Base-by-base conservation (phyloP, 208 protist species). In the Wallacemonas collosoma region DNA sequence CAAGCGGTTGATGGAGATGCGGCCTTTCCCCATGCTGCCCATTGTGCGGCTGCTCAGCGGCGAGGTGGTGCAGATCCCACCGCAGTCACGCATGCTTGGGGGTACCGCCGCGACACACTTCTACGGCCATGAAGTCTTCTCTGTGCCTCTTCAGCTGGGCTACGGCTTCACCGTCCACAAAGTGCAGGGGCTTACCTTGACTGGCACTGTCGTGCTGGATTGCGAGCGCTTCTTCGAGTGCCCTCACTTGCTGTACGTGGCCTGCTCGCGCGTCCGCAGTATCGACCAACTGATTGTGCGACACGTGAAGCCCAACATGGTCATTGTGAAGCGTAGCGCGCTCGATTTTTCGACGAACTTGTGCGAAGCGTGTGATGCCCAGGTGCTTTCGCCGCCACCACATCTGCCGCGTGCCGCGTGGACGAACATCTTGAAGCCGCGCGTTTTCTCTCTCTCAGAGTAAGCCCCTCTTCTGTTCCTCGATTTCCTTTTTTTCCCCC, bases 81-180 rank as follows among this genome's bases (percentile, higher is more conserved):
- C 89, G 1, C 58, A 93, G 35, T 71, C 82, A 15, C 50, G 86
- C 15, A 65, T 79, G 47, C 48, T 93, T 12, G 93, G 91, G 9
- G 93, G 93, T 44, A 90, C 81, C 2, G 79, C 85, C 53, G 67
- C 78, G 48, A 94, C 85, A 11, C 91, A 87, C 73, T 97, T 86
- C 79, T 97, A 95, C 81, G 85, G 82, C 14, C 88, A 94, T 58
- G 91, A 93, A 43, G 81, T 96, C 12, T 81, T 83, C 72, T 68
- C 80, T 11, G 63, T 97, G 36, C 93, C 93, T 36, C 68, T 97
- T 43, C 88, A 95, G 77, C 81, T 97, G 47, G 93, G 88, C 38
- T 97, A 96, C 71, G 89, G 73, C 68, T 97, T 97, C 73, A 97
- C 93, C 3, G 91, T 97, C 48, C 93, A 97, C 82, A 97, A 97